Conservation (phyloP, 73 alveolate species). For the Breviolum minutum region DNA sequence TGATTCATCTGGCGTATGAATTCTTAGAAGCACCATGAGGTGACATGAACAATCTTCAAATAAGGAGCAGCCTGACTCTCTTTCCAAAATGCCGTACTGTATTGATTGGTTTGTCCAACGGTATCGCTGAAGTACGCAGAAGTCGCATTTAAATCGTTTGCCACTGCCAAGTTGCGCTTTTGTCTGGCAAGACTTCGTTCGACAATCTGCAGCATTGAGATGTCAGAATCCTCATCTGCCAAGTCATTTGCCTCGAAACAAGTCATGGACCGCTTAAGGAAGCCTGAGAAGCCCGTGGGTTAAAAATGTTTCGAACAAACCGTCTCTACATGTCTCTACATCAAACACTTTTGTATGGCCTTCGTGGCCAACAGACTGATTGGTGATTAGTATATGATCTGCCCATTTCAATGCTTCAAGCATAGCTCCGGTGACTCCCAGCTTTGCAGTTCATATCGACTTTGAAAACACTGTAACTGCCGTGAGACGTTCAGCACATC, state of each 20-base stretch:
- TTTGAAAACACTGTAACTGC: neutral
- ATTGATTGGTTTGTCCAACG: neutral
- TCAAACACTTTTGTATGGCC: no score
- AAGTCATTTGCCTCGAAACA: conserved; percentile 26
- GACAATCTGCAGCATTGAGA: conserved; percentile 55
- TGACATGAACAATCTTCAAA: no score
- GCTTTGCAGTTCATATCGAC: neutral
- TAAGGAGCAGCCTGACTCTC: neutral
- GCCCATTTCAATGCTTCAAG: neutral
- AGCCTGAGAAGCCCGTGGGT: no score
- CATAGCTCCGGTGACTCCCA: neutral
- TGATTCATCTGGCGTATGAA: no score
- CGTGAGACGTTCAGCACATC: neutral
- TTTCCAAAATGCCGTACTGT: neutral
- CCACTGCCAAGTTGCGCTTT: neutral
- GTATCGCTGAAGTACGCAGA: neutral
- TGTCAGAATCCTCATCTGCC: conserved; percentile 53
- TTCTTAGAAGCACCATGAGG: no score
- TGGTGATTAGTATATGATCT: no score
- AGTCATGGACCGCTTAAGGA: no score
- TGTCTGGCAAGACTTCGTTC: conserved; percentile 18
- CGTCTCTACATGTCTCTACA: no score
- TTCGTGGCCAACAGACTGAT: no score
- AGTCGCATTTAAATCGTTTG: no score
- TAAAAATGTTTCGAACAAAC: no score